Base-by-base conservation (phyloP, 495 filamentous ascomycete species). In the Astrothelium macrocarpum region DNA sequence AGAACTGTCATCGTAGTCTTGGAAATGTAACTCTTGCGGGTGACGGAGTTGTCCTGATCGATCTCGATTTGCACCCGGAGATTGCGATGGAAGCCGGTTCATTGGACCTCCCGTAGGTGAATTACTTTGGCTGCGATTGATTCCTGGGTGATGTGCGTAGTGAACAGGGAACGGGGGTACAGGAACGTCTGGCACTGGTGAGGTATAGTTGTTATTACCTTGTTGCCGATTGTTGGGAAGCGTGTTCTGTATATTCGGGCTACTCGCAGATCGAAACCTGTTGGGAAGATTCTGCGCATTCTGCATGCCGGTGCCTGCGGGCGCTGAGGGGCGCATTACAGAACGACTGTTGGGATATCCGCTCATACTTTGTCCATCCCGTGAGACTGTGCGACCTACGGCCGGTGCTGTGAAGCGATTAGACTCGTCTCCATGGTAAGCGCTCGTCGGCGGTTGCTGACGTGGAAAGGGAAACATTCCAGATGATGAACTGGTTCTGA, bases 391-490 rank as follows among this genome's bases (percentile, higher is more conserved):
- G 42, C 92, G 85, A 42, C 86, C 86, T 78, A 91, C 83, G 11
- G 89, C 90, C 25, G 92, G 93, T 2, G 93, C 91, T 1, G 94
- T 96, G 68, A 89, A 92, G 42, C 90, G 86, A 72, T 87, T 88
- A 64, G 76, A 79, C 26, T 67, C 61, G 7, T 59, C 32, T 32
- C 60, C 60, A 14, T 62, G 34, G 31, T 62, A 62, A 46, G 42
- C 34, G 29, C 60, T 62, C 26, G 34, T 34, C 23, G 62, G 82
- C 5, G 83, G 85, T 16, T 77, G 77, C 68, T 92, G 85, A 32
- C 92, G 85, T 59, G 92, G 86, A 71, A 95, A 96, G 7, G 85
- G 84, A 70, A 87, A 92, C 64, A 83, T 80, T 36, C 79, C 80
- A 1, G 84, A 82, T 59, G 84, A 83, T 61, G 90, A 94, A 75